Base-by-base conservation (phyloP, 805 yeast species). In the Pichia ethanolica region DNA sequence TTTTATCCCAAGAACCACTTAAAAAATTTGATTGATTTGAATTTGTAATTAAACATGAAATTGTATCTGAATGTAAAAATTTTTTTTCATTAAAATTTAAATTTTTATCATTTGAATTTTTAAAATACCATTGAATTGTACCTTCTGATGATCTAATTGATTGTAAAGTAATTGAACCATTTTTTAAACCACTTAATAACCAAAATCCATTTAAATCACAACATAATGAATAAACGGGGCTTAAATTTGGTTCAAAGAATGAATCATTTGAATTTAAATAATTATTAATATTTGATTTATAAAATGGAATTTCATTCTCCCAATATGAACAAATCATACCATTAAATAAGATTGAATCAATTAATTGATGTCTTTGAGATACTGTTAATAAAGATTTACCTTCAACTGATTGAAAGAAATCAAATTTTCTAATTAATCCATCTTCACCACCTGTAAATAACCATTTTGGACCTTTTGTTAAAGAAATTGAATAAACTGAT, bases 371-470 rank as follows among this genome's bases (percentile, higher is more conserved):
- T 59, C 80, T 81, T 64, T 93, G 99, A 3, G 96, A 89, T 52
- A 89, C 86, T 0, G 98, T 91, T 46, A 93, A 71, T 5, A 93
- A 91, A 7, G 84, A 72, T 56, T 85, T 86, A 14, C 97, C 97
- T 59, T 86, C 90, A 27, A 93, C 77, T 1, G 97, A 85, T 35
- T 83, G 84, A 38, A 82, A 75, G 54, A 93, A 83, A 66, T 93
- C 96, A 68, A 84, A 93, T 62, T 86, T 89, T 44, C 99, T 72
- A 35, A 93, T 86, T 59, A 82, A 87, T 5, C 99, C 99, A 65
- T 93, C 99, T 56, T 86, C 91, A 9, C 98, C 98, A 25, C 99
- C 99, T 0, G 96, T 83, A 59, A 90, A 84, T 38, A 93, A 71
- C 84, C 89, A 90, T 60, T 82, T 83, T 39, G 89, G 83, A 6